A percentile compares a stretch with the other conserved stretches of the same genome.
phyloP scores from a whole-genome alignment of 163 green algal species.

The Botryococcus braunii region DNA sequence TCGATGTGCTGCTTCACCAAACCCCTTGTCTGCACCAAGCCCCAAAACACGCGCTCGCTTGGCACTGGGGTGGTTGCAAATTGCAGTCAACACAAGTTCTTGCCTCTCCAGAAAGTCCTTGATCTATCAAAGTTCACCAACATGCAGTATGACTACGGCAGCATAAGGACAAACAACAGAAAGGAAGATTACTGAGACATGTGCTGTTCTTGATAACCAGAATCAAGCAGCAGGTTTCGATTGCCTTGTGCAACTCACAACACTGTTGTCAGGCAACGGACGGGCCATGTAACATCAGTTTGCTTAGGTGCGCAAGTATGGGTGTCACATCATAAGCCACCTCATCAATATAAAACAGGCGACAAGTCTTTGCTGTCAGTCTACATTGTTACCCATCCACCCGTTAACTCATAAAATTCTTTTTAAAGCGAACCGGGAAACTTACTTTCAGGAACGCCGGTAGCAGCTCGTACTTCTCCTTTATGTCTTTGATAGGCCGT shows the following conservation, averaged over 20 bases:
- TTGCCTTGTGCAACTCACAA: too few relatives aligned
- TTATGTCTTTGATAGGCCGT: constrained; percentile 66
- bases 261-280: not conserved
- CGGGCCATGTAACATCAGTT: not conserved
- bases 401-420: not conserved
- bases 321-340: not conserved
- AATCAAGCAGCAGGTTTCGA: too few relatives aligned
- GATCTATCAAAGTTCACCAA: not conserved
- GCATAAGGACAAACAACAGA: not conserved
- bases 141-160: not conserved
- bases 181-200: not conserved
- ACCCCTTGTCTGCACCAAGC: constrained; percentile 49
- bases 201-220: not conserved
- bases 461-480: constrained; percentile 95
- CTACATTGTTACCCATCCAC: too few relatives aligned
- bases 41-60: too few relatives aligned
- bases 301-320: not conserved
- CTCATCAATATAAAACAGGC: not conserved
- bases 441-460: constrained; percentile 91
- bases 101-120: too few relatives aligned
- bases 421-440: constrained; percentile 14
- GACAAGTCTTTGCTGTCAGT: too few relatives aligned
- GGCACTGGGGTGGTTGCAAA: not conserved
- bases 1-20: constrained; percentile 93
- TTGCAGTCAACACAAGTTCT: not conserved